Base-by-base conservation (phyloP, 208 protist species). In the Trypanosoma rangeli region DNA sequence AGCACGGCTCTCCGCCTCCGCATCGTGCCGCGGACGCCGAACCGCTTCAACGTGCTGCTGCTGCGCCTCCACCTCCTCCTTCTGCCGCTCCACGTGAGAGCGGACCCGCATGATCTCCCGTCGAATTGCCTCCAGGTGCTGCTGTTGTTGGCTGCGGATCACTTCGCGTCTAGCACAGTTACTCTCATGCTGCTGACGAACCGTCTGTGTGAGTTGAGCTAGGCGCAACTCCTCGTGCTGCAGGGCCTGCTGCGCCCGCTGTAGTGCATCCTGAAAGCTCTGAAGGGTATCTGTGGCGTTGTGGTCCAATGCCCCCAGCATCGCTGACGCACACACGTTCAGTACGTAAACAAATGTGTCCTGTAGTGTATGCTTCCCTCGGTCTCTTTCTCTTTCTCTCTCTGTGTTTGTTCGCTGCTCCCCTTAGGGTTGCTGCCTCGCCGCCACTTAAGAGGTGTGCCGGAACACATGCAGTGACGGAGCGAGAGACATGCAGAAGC, bases 261-360 rank as follows among this genome's bases (percentile, higher is more conserved):
- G 53, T 16, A 86, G 73, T 3, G 84, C 78, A 29, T 72, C 68
- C 33, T 60, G 42, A 65, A 90, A 90, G 74, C 62, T 70, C 39
- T 57, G 55, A 60, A 90, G 70, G 8, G 79, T 73, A 54, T 78
- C 84, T 3, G 39, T 70, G 58, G 81, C 44, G 24, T 65, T 68
- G 39, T 56, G 56, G 68, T 90, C 84, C 13, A 74, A 67, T 12
- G 63, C 64, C 15, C 56, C n/a, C 0, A 82, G 74, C 80, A 90
- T 90, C 65, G 15, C 16, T 16, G 26, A 20, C 3, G 5, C n/a
- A 31, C 16, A 5, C 24, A 29, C 8, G 54, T 7, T 12, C 16
- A 59, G 29, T 59, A 5, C 48, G 22, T 26, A 55, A 12, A 18
- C 50, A 55, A 55, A 22, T 55, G 50, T 46, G 42, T 46, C 7